These are phyloP conservation scores for Diatrype stigma DNA, from an alignment of 2,329 filamentous ascomycete species.

Conservation along the genomic window DNA sequence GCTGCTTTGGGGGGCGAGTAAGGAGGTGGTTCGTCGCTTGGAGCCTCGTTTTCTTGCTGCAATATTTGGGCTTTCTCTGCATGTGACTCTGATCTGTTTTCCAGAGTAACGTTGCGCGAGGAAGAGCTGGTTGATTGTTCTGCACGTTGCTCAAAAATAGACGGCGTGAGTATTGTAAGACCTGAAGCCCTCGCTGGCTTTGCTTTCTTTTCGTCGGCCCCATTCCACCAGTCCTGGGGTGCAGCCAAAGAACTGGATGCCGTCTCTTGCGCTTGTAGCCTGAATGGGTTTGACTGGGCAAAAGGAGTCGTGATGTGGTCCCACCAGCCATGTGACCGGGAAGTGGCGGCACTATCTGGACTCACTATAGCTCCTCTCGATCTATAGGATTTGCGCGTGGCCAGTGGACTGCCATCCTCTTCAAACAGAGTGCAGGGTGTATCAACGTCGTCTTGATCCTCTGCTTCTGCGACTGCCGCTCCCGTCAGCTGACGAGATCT, in stretches of 20 bases:
- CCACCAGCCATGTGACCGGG: slow-evolving; percentile 68
- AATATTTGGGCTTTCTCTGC: slow-evolving; percentile 37
- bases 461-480: slow-evolving; percentile 34
- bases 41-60: slow-evolving; percentile 31
- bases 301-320: slow-evolving; percentile 73
- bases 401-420: slow-evolving; percentile 54
- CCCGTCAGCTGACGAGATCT: slow-evolving; percentile 29
- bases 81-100: slow-evolving; percentile 16
- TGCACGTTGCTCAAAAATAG: slow-evolving; percentile 15
- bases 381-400: slow-evolving; percentile 34
- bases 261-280: slow-evolving; percentile 23
- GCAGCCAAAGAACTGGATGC: slow-evolving; percentile 5
- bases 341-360: slow-evolving; percentile 47
- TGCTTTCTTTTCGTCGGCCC: slow-evolving; percentile 20
- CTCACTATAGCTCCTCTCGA: slow-evolving; percentile 33
- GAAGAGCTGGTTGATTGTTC: slow-evolving; percentile 22
- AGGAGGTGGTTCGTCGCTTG: slow-evolving; percentile 47
- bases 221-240: slow-evolving; percentile 25
- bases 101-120: slow-evolving; percentile 19
- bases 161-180: slow-evolving; percentile 13
- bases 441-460: slow-evolving; percentile 38
- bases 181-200: slow-evolving; percentile 8
- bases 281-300: slow-evolving; percentile 40
- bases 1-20: slow-evolving; percentile 47
- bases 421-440: slow-evolving; percentile 67